phyloP scores from a whole-genome alignment of 2,329 filamentous ascomycete genomes.

The Tolypocladium paradoxum region DNA sequence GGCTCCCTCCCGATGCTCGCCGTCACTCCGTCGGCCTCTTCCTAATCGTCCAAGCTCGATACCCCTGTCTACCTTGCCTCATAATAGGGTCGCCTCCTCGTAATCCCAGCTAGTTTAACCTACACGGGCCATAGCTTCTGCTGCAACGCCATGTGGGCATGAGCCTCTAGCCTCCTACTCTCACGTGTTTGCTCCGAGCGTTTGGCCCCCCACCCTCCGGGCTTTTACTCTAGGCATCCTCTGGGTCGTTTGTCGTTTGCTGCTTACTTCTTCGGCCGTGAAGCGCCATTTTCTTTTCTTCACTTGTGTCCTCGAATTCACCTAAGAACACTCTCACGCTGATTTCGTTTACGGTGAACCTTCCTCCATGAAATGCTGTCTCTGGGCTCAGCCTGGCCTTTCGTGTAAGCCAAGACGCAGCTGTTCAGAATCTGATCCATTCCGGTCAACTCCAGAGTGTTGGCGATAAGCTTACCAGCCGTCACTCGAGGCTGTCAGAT shows the following conservation, averaged over 20 bases:
- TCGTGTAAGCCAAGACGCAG: neutral
- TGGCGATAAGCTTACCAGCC: neutral
- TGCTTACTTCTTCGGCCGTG: neutral
- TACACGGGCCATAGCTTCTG: neutral
- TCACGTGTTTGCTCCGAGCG: neutral
- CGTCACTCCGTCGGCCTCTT: neutral
- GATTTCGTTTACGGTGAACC: neutral
- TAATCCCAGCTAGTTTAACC: neutral
- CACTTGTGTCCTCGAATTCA: neutral
- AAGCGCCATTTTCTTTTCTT: neutral
- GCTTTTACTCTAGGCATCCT: neutral
- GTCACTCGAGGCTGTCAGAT: neutral
- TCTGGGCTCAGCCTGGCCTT: neutral
- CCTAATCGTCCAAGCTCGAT: neutral
- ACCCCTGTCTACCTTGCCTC: neutral
- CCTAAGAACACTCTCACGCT: neutral
- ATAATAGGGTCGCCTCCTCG: neutral
- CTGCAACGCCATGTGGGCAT: neutral
- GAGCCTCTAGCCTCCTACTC: neutral
- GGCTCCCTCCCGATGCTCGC: neutral
- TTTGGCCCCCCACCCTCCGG: neutral
- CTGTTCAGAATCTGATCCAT: neutral
- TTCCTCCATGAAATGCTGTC: neutral
- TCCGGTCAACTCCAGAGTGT: neutral
- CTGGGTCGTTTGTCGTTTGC: neutral